Evolutionary conservation across 495 filamentous ascomycete genomes (phyloP).

Genomic region (Astrocystis sublimbata): DNA sequence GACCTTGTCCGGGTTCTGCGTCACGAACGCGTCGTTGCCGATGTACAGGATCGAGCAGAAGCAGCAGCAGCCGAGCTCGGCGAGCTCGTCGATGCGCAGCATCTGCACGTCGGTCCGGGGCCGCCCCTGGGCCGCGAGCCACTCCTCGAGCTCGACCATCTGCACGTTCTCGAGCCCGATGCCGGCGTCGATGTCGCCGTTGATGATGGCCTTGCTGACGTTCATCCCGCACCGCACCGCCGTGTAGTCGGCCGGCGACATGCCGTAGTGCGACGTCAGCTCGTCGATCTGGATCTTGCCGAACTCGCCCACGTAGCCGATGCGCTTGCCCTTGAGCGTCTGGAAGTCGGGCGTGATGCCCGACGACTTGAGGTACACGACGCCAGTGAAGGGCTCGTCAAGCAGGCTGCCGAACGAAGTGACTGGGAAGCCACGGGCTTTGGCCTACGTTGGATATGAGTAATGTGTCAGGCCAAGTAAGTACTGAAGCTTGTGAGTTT

Average conservation of each 20-base stretch:
- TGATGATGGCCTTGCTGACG: slow-evolving; percentile 57
- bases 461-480: slow-evolving; percentile 11
- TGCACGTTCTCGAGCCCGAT: slow-evolving; percentile 74
- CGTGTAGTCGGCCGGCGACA: slow-evolving; percentile 68
- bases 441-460: slow-evolving; percentile 47
- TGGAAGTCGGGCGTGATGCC: slow-evolving; percentile 63
- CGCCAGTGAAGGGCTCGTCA: slow-evolving; percentile 72
- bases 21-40: slow-evolving; percentile 62
- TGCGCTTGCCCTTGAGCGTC: slow-evolving; percentile 65
- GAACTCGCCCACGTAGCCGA: slow-evolving; percentile 73
- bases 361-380: slow-evolving; percentile 67
- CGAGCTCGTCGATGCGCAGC: slow-evolving; percentile 72
- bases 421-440: slow-evolving; percentile 69
- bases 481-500: background rate
- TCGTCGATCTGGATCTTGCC: slow-evolving; percentile 79
- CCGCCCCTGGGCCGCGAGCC: slow-evolving; percentile 61
- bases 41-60: slow-evolving; percentile 77
- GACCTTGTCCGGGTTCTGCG: slow-evolving; percentile 59
- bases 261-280: slow-evolving; percentile 70
- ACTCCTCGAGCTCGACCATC: slow-evolving; percentile 73
- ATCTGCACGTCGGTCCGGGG: slow-evolving; percentile 65
- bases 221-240: slow-evolving; percentile 61
- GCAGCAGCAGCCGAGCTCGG: slow-evolving; percentile 72
- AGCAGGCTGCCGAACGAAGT: slow-evolving; percentile 67
- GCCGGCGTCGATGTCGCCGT: slow-evolving; percentile 65